A percentile compares a stretch with the other conserved stretches of the same genome.
Evolutionary conservation across 768 basidiomycete genomes (phyloP).

Genomic region (Agaricus blazei): DNA sequence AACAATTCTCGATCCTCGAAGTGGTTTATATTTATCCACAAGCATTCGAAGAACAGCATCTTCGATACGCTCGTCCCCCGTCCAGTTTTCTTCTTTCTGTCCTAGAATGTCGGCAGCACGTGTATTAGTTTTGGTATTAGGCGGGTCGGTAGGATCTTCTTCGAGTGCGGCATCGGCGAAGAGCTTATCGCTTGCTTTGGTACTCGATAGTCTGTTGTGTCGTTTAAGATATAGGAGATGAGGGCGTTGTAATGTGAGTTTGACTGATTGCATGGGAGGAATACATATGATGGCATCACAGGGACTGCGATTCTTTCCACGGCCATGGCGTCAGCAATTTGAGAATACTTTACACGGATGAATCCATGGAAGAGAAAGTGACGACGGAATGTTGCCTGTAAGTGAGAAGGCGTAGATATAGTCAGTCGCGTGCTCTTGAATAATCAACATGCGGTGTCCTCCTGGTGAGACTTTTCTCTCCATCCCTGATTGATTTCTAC

Average conservation of each 20-base stretch:
- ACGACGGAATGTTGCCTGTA: too few relatives aligned
- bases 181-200: constrained; percentile 51
- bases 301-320: too few relatives aligned
- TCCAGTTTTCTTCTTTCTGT: constrained; percentile 63
- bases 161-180: constrained; percentile 60
- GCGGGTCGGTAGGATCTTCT: constrained; percentile 28
- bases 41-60: constrained; percentile 81
- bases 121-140: background rate
- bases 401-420: too few relatives aligned
- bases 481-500: too few relatives aligned
- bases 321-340: too few relatives aligned
- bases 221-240: background rate
- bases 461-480: too few relatives aligned
- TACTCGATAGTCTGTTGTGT: background rate
- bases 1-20: constrained; percentile 54
- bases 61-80: constrained; percentile 65
- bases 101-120: constrained; percentile 17
- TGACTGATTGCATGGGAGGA: background rate
- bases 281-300: background rate
- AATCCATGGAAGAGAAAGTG: too few relatives aligned
- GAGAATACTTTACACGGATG: too few relatives aligned
- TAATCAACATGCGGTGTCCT: too few relatives aligned
- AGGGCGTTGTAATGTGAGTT: background rate
- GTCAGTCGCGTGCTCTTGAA: too few relatives aligned
- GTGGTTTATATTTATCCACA: constrained; percentile 80